A percentile compares a stretch with the other conserved stretches of the same genome.
These are phyloP conservation scores for Penicillium italicum DNA, from an alignment of 2,329 filamentous ascomycete species.

Conservation along the genomic window DNA sequence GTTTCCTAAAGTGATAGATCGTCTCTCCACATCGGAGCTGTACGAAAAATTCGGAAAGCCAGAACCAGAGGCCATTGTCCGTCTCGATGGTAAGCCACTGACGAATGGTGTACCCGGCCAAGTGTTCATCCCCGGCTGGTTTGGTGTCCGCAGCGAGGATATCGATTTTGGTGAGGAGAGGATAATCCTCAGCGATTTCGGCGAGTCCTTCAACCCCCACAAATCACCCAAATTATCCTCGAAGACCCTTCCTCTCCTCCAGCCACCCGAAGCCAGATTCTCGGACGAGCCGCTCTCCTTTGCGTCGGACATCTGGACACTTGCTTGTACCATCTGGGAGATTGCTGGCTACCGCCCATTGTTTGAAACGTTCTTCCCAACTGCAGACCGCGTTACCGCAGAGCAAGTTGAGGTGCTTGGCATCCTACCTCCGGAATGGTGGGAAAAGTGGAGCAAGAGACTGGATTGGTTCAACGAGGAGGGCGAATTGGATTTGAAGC, in stretches of 20 bases:
- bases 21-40: no score
- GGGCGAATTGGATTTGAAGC: constrained; percentile 4
- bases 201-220: constrained; percentile 27
- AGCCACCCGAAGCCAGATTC: no score
- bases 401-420: constrained; percentile 31
- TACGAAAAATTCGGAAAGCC: no score
- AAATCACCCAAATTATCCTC: constrained; percentile 8
- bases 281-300: constrained; percentile 34
- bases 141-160: constrained; percentile 16
- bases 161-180: no score
- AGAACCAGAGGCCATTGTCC: constrained; percentile 18
- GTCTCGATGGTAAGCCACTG: constrained; percentile 22
- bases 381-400: constrained; percentile 23
- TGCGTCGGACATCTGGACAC: constrained; percentile 39
- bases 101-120: constrained; percentile 16
- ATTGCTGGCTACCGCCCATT: constrained; percentile 31
- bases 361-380: constrained; percentile 24
- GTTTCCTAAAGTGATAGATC: no score
- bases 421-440: constrained; percentile 26
- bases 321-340: constrained; percentile 38
- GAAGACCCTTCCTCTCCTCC: constrained; percentile 27
- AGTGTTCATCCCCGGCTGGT: constrained; percentile 13
- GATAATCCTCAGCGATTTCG: constrained; percentile 28
- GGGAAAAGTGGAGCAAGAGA: constrained; percentile 22
- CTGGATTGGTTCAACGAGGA: constrained; percentile 18